Base-by-base conservation (phyloP, 2,329 filamentous ascomycete species). In the Hypoxylon sp. region DNA sequence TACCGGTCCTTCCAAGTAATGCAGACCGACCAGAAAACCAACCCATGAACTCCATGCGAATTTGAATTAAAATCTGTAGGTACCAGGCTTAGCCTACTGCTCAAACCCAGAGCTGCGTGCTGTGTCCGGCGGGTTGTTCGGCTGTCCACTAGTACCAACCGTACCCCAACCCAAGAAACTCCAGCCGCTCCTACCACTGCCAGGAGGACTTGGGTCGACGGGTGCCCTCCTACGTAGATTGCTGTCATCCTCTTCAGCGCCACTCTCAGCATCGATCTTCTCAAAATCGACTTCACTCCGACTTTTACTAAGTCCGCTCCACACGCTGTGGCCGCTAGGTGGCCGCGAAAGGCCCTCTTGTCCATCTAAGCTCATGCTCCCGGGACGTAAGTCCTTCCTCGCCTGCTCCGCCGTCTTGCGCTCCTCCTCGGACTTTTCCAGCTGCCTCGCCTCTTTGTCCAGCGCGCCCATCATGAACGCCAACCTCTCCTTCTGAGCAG, bases 241-340 rank as follows among this genome's bases (percentile, higher is more conserved):
- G 42, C 47, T 75, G 8, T 74, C 83, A 32, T 82, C 84, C 50
- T 88, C 87, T 75, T 88, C 89, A 27, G 82, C 82, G 8, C 86
- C 86, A 75, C 89, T 91, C 76, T 94, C 92, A 35, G 90, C 89
- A 69, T 96, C 92, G 72, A 97, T 93, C 78, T 93, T 92, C 76
- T 97, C 94, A 76, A 98, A 98, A 74, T 97, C 95, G 19, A 88
- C 88, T 77, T 97, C 94, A 78, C 93, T 97, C 70, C 90, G 89
- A 76, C 92, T 95, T 82, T 95, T 95, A 74, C 88, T 91, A 74
- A 97, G 81, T 2, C 84, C 88, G 68, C 85, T 87, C 74, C 80
- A 80, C 55, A 79, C 79, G 71, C 83, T 85, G 51, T 84, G 79
- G n/a, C 85, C 83, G 68, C 83, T 83, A 66, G 82, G 78, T 31